These are phyloP conservation scores for Auriscalpium vulgare DNA, from an alignment of 768 basidiomycete genomes.

Conservation along the genomic window DNA sequence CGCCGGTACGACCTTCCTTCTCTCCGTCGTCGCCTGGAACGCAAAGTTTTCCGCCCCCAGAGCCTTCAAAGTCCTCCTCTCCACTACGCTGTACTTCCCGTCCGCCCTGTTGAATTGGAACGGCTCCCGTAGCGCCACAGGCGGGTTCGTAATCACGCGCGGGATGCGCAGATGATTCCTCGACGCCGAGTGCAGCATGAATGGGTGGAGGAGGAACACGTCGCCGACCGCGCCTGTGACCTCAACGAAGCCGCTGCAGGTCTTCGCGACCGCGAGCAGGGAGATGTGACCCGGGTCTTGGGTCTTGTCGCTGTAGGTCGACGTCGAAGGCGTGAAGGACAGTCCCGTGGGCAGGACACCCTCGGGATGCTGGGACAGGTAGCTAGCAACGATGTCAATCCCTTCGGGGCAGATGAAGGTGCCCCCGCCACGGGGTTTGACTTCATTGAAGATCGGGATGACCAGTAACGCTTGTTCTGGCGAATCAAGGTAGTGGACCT, in stretches of 20 bases:
- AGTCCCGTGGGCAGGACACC: conserved; percentile 39
- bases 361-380: conserved; percentile 45
- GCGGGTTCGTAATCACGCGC: conserved; percentile 60
- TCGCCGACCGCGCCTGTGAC: conserved; percentile 56
- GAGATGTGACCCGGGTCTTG: conserved; percentile 39
- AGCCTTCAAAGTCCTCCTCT: conserved; percentile 48
- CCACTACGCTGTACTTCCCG: conserved; percentile 45
- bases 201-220: conserved; percentile 53
- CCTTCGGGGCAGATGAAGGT: conserved; percentile 56
- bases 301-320: conserved; percentile 24
- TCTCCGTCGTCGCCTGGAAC: conserved; percentile 39
- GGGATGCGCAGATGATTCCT: conserved; percentile 49
- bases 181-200: conserved; percentile 60
- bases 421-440: conserved; percentile 45
- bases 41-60: conserved; percentile 40
- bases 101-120: conserved; percentile 43
- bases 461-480: conserved; percentile 58
- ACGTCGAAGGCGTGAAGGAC: conserved; percentile 41
- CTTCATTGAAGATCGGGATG: conserved; percentile 53
- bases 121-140: conserved; percentile 45
- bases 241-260: conserved; percentile 39
- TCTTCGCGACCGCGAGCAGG: conserved; percentile 35
- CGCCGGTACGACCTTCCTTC: conserved; percentile 39
- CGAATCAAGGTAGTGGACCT: conserved; percentile 57
- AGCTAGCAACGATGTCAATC: conserved; percentile 38